Conservation (phyloP, 805 yeast genomes). For the Candida suzukii region DNA sequence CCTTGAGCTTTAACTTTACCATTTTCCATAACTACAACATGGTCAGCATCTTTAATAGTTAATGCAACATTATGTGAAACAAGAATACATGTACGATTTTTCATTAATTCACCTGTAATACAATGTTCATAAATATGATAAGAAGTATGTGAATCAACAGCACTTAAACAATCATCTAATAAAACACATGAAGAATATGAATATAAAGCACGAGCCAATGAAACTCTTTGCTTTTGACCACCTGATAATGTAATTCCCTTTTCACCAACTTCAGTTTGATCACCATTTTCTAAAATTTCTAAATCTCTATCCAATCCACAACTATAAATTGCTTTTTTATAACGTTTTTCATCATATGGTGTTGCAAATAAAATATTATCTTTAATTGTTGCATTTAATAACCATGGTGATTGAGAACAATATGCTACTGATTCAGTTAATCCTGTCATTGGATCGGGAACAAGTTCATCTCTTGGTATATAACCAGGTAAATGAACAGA, state of each 20-base stretch:
- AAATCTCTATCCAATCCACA: conserved; percentile 87
- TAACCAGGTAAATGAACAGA: conserved; percentile 74
- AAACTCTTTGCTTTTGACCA: conserved; percentile 95
- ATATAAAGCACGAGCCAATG: conserved; percentile 90
- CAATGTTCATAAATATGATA: conserved; percentile 89
- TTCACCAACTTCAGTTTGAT: conserved; percentile 92
- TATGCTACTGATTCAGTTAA: conserved; percentile 89
- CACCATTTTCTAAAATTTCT: conserved; percentile 83
- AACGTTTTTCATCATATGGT: conserved; percentile 66
- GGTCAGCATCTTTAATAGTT: conserved; percentile 74
- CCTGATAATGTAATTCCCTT: conserved; percentile 96
- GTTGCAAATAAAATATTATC: conserved; percentile 78
- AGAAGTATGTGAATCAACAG: conserved; percentile 96
- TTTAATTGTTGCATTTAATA: conserved; percentile 81
- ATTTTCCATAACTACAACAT: conserved; percentile 75
- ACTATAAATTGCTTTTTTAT: conserved; percentile 72
- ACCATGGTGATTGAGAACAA: conserved; percentile 96
- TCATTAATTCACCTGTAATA: conserved; percentile 81
- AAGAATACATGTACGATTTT: conserved; percentile 76
- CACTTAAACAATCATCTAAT: conserved; percentile 91
- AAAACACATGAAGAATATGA: conserved; percentile 76
- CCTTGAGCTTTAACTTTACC: conserved; percentile 81
- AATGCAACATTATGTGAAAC: conserved; percentile 94
- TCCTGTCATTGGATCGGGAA: conserved; percentile 71
- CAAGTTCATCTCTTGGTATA: conserved; percentile 64